Base-by-base conservation (phyloP, 257 asterid genomes). In the Lycium ferocissimum region DNA sequence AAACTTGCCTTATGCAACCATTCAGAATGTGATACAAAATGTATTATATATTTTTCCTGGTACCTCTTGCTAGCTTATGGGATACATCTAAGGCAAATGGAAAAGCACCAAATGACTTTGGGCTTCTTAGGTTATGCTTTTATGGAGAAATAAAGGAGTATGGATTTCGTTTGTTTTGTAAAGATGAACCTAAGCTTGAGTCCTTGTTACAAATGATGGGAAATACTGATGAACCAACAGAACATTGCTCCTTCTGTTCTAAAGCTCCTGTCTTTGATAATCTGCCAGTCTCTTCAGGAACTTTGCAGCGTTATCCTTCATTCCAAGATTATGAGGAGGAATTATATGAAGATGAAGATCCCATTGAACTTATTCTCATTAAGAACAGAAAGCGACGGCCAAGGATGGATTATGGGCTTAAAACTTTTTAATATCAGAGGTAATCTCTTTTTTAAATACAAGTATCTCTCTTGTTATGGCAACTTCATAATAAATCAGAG, bases 51-150 rank as follows among this genome's bases (percentile, higher is more conserved):
- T 43, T 40, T 71, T 40, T 4, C 18, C 9, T 18, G 40, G n/a
- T n/a, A n/a, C n/a, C n/a, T 40, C 4, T 71, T 18, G 2, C 0
- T 40, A 35, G 9, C 56, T 71, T 71, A 71, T 71, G 79, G 56
- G 35, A 71, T 71, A 18, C 33, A 26, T 26, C 33, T 26, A 26
- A 26, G 33, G 33, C 33, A 26, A 26, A 26, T 26, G 33, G 1
- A 40, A 71, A 18, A 71, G 40, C 79, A 18, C 56, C 79, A 71
- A 40, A 71, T 71, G 79, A 18, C 79, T 71, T 18, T 18, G 15
- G 15, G 17, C 3, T 1, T 2, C 9, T 40, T 4, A 71, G 9
- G 0, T 20, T 40, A 17, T 2, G 37, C 40, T 43, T 71, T 0
- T 71, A 56, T 18, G 79, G 33, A 70, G 9, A 70, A 40, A 1